These are phyloP conservation scores for Boletales sp. DNA, from an alignment of 768 basidiomycete species.

Conservation along the genomic window DNA sequence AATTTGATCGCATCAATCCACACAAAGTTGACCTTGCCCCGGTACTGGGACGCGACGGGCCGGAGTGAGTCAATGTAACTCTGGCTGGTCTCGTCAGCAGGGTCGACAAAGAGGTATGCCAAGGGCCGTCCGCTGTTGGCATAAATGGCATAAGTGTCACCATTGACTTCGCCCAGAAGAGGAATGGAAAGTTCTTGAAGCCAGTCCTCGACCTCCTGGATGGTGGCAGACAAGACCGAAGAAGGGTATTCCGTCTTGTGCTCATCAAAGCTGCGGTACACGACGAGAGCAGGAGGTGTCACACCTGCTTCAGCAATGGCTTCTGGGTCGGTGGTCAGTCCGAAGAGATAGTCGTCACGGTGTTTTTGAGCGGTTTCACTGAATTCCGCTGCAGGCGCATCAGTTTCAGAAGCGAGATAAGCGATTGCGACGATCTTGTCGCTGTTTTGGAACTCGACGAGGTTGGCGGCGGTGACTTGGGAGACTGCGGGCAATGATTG, in stretches of 20 bases:
- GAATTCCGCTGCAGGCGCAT: constrained; percentile 70
- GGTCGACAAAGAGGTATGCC: constrained; percentile 93
- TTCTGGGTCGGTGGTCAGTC: constrained; percentile 70
- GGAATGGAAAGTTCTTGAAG: constrained; percentile 82
- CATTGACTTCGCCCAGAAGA: constrained; percentile 85
- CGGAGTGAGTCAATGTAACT: constrained; percentile 62
- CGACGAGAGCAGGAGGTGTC: constrained; percentile 78
- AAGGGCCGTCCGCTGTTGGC: constrained; percentile 80
- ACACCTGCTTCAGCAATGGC: constrained; percentile 69
- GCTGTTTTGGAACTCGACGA: constrained; percentile 78
- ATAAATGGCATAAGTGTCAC: constrained; percentile 89
- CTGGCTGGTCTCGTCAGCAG: constrained; percentile 61
- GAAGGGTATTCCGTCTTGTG: constrained; percentile 66
- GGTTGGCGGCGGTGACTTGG: constrained; percentile 69
- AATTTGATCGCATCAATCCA: constrained; percentile 97
- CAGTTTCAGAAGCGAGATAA: constrained; percentile 73
- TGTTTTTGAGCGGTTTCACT: constrained; percentile 76
- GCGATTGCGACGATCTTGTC: constrained; percentile 92
- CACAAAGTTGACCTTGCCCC: constrained; percentile 92
- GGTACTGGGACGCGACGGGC: constrained; percentile 77
- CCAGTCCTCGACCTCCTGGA: constrained; percentile 70
- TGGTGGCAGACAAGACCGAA: constrained; percentile 49
- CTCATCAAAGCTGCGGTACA: constrained; percentile 93
- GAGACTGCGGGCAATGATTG: constrained; percentile 95
- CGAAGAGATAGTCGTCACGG: constrained; percentile 94